Evolutionary conservation across 2,329 filamentous ascomycete species (phyloP), one percentile per base, ranked within the genome.

Genomic region (Gyromitra esculenta): DNA sequence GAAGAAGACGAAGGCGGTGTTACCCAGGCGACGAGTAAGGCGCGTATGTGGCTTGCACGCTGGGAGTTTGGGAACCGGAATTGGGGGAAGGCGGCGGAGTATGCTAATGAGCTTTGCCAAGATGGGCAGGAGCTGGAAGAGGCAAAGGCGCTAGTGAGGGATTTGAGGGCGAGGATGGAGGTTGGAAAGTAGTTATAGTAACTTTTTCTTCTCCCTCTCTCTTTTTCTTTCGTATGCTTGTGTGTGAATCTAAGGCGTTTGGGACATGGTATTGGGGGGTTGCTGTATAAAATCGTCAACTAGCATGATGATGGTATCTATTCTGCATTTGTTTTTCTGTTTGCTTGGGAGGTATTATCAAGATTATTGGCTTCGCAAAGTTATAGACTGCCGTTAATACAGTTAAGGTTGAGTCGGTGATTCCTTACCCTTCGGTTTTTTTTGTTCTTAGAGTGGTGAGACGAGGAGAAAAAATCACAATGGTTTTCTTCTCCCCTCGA

Each of bases 121-220:
- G 96, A 99, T 83, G 96, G 96, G 0, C 91, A 96, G 35, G 96
- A 98, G 84, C 93, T 98, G 1, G 96, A 99, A 83, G 96, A 99
- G 84, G 96, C 96, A 37, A 98, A 98, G 85, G 93, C 94, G 2
- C 85, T 98, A 80, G 92, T 97, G 77, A 88, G 93, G 77, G 95
- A 98, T 83, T 91, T 97, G 11, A 88, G 94, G 80, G 91, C 91
- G 3, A 88, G 92, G 79, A 87, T 94, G 83, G 91, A 93, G 64
- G 84, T 81, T 64, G 79, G 83, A n/a, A 82, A 70, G 21, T 69
- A 62, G 41, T 35, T 31, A 15, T 6, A 37, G 1, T 31, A 39
- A 0, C 5, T 39, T 25, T 57, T 41, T 35, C 54, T 70, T 25
- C 3, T 71, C 15, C 35, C 4, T 13, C 21, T 11, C 9, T 50